phyloP scores from a whole-genome alignment of 495 filamentous ascomycete species.

The Aspergillus diversus region DNA sequence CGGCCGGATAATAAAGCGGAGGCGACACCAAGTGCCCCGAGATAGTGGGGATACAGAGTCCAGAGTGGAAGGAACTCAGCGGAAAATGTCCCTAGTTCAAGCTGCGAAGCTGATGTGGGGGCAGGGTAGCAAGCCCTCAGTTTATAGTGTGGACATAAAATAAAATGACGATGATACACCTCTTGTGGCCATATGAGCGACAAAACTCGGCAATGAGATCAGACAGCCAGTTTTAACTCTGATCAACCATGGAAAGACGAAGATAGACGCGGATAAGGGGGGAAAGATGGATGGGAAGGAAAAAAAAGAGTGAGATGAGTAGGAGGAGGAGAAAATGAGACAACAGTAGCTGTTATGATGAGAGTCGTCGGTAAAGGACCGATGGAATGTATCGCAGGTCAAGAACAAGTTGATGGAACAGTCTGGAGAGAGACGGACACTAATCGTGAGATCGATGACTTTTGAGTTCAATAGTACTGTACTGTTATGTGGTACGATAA shows the following conservation, averaged over 20 bases:
- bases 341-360: slow-evolving; percentile 16
- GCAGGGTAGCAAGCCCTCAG: slow-evolving; percentile 18
- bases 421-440: slow-evolving; percentile 14
- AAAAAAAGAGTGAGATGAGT: slow-evolving; percentile 9
- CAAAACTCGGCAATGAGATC: slow-evolving; percentile 32
- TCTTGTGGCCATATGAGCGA: slow-evolving; percentile 36
- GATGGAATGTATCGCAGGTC: slow-evolving; percentile 6
- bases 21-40: slow-evolving; percentile 18
- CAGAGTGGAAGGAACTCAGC: slow-evolving; percentile 8
- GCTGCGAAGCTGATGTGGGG: slow-evolving; percentile 6
- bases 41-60: slow-evolving; percentile 19
- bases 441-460: slow-evolving; percentile 22
- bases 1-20: slow-evolving; percentile 28
- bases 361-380: slow-evolving; percentile 11
- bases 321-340: slow-evolving; percentile 17
- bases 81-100: slow-evolving; percentile 5
- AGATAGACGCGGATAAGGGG: slow-evolving; percentile 11
- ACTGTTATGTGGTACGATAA: slow-evolving; percentile 16
- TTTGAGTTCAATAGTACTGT: slow-evolving; percentile 21
- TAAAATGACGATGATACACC: slow-evolving; percentile 14
- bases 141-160: slow-evolving; percentile 18
- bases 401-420: slow-evolving; percentile 6
- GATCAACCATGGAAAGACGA: slow-evolving; percentile 25
- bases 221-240: slow-evolving; percentile 23
- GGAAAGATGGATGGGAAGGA: slow-evolving; percentile 10